phyloP scores from a whole-genome alignment of 768 basidiomycete genomes.

The Mrakia frigida region DNA sequence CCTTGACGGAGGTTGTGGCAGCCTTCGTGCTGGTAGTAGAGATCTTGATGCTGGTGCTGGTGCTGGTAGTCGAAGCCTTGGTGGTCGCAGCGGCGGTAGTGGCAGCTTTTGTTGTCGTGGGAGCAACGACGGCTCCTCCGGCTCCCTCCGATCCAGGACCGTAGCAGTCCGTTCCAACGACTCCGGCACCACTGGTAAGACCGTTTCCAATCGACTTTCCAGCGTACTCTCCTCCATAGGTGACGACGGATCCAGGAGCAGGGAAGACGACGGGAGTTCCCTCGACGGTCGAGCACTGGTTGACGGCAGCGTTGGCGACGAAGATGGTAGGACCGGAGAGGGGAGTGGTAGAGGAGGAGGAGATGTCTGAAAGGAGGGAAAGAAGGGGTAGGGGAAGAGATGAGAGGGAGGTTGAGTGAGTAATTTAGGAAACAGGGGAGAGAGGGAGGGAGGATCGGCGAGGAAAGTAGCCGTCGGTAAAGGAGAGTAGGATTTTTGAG shows the following conservation, averaged over 20 bases:
- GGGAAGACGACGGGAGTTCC: slow-evolving; percentile 29
- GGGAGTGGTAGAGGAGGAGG: slow-evolving; percentile 1
- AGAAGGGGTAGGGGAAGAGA: background rate
- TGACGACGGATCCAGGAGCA: slow-evolving; percentile 22
- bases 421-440: too few relatives aligned
- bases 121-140: slow-evolving; percentile 3
- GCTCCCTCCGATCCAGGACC: slow-evolving; percentile 29
- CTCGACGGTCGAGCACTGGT: slow-evolving; percentile 31
- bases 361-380: slow-evolving; percentile 15
- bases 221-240: slow-evolving; percentile 29
- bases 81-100: background rate
- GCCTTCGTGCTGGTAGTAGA: background rate
- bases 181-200: slow-evolving; percentile 24
- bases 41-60: background rate
- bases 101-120: background rate
- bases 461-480: too few relatives aligned
- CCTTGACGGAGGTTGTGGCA: background rate
- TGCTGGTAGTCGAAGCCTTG: background rate
- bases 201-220: slow-evolving; percentile 27
- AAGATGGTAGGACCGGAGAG: slow-evolving; percentile 29
- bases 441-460: background rate
- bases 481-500: background rate
- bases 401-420: slow-evolving; percentile 1
- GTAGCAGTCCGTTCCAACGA: slow-evolving; percentile 29
- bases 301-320: slow-evolving; percentile 31